phyloP scores from a whole-genome alignment of 2,329 filamentous ascomycete genomes.

The Leptographium wingfieldii region DNA sequence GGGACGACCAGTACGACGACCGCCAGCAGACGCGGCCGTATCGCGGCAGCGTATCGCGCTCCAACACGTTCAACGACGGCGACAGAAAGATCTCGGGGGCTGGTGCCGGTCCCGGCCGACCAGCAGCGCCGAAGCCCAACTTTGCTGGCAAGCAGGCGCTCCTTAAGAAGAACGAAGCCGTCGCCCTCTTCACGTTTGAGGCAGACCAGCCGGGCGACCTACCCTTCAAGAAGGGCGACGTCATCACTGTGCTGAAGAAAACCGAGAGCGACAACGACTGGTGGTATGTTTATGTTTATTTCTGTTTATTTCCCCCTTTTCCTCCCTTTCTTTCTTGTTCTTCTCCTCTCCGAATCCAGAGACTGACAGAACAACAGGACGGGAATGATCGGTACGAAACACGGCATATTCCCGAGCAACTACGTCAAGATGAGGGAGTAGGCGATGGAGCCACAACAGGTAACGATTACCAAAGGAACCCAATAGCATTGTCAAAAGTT shows the following conservation, averaged over 20 bases:
- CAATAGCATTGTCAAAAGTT: not conserved
- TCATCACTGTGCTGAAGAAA: slow-evolving; percentile 89
- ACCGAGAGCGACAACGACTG: slow-evolving; percentile 91
- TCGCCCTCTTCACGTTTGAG: slow-evolving; percentile 89
- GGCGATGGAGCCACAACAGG: not conserved
- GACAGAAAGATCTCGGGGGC: slow-evolving; percentile 29
- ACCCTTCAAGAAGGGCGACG: slow-evolving; percentile 92
- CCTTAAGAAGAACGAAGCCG: slow-evolving; percentile 63
- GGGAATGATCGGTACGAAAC: slow-evolving; percentile 68
- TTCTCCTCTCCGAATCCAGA: not conserved
- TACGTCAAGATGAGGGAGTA: slow-evolving; percentile 55
- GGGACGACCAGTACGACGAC: slow-evolving; percentile 61
- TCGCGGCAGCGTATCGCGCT: slow-evolving; percentile 25
- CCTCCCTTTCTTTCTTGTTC: not conserved
- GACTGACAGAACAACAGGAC: slow-evolving; percentile 44
- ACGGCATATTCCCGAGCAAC: slow-evolving; percentile 87
- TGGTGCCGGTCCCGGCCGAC: slow-evolving; percentile 46
- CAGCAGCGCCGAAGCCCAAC: slow-evolving; percentile 79
- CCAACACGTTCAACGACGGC: slow-evolving; percentile 36
- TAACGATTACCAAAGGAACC: not conserved
- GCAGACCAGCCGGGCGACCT: slow-evolving; percentile 86
- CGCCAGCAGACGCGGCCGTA: slow-evolving; percentile 14
- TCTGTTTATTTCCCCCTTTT: slow-evolving; percentile 26
- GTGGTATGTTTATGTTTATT: slow-evolving; percentile 49
- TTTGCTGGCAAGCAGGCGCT: slow-evolving; percentile 49